A percentile compares a stretch with the other conserved stretches of the same genome.
Evolutionary conservation across 305 asterid genomes (phyloP).

Genomic region (Fraxinus platypoda): DNA sequence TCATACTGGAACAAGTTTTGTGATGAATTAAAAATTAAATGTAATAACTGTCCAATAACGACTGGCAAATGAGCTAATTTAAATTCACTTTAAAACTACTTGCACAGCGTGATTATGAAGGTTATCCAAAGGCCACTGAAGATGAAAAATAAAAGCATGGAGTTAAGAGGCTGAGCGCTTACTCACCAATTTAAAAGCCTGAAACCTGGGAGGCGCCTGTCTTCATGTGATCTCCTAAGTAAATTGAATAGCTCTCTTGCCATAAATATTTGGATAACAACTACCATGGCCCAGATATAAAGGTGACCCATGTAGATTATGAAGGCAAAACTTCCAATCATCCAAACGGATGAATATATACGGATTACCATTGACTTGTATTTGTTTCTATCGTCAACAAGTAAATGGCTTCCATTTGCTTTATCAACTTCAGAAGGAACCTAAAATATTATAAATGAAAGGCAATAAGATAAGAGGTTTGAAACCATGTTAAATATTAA

Average conservation of each 20-base stretch:
- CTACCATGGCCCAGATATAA: slow-evolving; percentile 87
- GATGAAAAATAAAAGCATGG: slow-evolving; percentile 3
- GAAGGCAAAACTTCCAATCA: slow-evolving; percentile 84
- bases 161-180: slow-evolving; percentile 11
- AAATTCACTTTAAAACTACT: background rate
- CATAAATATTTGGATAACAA: slow-evolving; percentile 86
- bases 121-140: background rate
- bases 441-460: slow-evolving; percentile 38
- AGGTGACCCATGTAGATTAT: slow-evolving; percentile 91
- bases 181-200: slow-evolving; percentile 80
- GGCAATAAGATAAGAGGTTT: slow-evolving; percentile 1
- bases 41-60: background rate
- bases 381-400: slow-evolving; percentile 73
- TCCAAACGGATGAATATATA: slow-evolving; percentile 79
- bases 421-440: slow-evolving; percentile 56
- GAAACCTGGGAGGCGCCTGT: slow-evolving; percentile 81
- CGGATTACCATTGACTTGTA: slow-evolving; percentile 92
- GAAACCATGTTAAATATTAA: slow-evolving; percentile 5
- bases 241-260: slow-evolving; percentile 77
- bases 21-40: background rate
- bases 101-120: background rate
- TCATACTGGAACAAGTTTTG: background rate
- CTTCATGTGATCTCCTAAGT: slow-evolving; percentile 76
- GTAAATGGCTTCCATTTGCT: slow-evolving; percentile 58
- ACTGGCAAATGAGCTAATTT: slow-evolving; percentile 12